phyloP scores from a whole-genome alignment of 768 basidiomycete species.

The Lactarius pseudohatsudake region DNA sequence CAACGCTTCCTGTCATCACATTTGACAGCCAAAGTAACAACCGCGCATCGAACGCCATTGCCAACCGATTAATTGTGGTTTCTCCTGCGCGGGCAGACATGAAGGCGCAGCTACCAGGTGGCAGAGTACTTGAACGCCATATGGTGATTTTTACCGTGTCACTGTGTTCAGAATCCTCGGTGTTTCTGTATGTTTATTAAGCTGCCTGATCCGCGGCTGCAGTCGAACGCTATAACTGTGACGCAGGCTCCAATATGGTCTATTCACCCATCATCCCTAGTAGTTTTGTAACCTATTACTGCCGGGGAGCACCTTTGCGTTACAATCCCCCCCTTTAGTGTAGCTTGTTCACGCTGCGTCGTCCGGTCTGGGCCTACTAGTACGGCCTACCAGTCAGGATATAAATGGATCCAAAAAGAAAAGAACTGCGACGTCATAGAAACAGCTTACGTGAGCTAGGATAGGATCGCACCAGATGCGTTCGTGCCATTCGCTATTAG shows the following conservation, averaged over 20 bases:
- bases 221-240: no score
- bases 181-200: not conserved
- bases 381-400: no score
- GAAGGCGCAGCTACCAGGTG: constrained; percentile 41
- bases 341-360: no score
- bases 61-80: not conserved
- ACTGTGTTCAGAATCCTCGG: not conserved
- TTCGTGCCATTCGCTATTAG: constrained; percentile 41
- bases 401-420: no score
- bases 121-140: constrained; percentile 24
- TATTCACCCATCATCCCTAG: no score
- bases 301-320: no score
- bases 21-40: constrained; percentile 57
- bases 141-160: constrained; percentile 16
- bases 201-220: not conserved
- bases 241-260: no score
- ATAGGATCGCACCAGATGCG: constrained; percentile 31
- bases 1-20: constrained; percentile 58
- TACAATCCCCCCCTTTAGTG: no score
- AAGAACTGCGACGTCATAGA: not conserved
- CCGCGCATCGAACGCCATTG: constrained; percentile 36
- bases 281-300: no score
- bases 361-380: no score
- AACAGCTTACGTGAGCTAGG: constrained; percentile 27
- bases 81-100: constrained; percentile 11